phyloP scores from a whole-genome alignment of 148 eudicot species.

The Salicornia ramosissima region DNA sequence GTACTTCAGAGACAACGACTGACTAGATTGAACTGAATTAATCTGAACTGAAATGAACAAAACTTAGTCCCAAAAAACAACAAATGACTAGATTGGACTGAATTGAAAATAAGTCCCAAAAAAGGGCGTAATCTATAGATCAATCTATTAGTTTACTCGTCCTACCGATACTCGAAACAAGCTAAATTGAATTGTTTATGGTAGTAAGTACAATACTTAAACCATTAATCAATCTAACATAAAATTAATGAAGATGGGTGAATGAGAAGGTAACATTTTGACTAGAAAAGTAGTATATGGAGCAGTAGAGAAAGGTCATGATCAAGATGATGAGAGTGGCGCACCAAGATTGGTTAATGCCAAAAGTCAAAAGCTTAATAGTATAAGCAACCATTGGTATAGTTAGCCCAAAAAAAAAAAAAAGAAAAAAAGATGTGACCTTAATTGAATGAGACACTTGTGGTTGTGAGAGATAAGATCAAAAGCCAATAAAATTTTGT shows the following conservation, averaged over 20 bases:
- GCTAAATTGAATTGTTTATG: too few species aligned
- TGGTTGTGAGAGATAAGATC: conserved; percentile 6
- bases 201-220: too few species aligned
- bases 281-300: not conserved
- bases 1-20: too few species aligned
- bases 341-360: not conserved
- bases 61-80: too few species aligned
- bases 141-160: too few species aligned
- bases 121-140: too few species aligned
- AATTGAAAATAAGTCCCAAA: too few species aligned
- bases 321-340: conserved; percentile 6
- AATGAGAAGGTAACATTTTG: not conserved
- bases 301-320: conserved; percentile 7
- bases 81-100: too few species aligned
- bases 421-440: conserved; percentile 5
- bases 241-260: not conserved
- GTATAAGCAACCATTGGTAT: conserved; percentile 13
- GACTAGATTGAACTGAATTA: too few species aligned
- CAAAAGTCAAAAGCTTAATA: conserved; percentile 16
- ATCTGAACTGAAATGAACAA: too few species aligned
- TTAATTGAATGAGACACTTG: conserved; percentile 19
- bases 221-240: not conserved
- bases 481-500: not conserved
- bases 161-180: too few species aligned
- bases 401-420: not conserved